A percentile compares a stretch with the other conserved stretches of the same genome.
These are phyloP conservation scores for Cutaneotrichosporon dermatis DNA, from an alignment of 1,284 basidiomycete species.

Conservation along the genomic window DNA sequence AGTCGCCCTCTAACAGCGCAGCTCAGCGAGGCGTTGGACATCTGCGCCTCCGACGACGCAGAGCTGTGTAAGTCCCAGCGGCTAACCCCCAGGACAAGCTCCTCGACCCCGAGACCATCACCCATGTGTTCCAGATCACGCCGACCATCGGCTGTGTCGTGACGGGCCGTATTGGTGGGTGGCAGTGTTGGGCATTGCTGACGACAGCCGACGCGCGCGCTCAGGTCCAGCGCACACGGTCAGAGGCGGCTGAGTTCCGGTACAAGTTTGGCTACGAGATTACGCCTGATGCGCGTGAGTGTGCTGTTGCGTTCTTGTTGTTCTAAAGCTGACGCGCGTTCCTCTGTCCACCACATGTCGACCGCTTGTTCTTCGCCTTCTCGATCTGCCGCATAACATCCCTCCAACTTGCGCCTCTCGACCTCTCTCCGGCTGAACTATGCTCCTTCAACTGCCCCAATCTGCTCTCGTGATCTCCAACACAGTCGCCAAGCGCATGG, in stretches of 20 bases:
- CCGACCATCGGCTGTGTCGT: constrained; percentile 96
- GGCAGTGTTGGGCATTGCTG: not conserved
- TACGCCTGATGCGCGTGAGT: constrained; percentile 73
- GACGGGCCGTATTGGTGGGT: constrained; percentile 85
- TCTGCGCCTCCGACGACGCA: too few relatives aligned
- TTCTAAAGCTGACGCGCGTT: not conserved
- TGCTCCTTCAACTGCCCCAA: too few relatives aligned
- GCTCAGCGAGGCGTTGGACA: too few relatives aligned
- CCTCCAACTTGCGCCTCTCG: not conserved
- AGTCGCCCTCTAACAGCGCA: constrained; percentile 22
- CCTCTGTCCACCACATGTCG: not conserved
- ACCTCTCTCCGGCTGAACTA: too few relatives aligned
- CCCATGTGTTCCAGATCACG: constrained; percentile 94
- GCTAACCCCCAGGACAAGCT: constrained; percentile 76
- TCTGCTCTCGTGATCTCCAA: not conserved
- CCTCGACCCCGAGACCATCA: constrained; percentile 88
- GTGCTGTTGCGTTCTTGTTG: not conserved
- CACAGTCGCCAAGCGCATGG: constrained; percentile 77
- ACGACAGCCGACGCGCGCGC: constrained; percentile 80
- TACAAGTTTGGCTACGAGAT: constrained; percentile 99
- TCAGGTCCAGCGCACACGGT: constrained; percentile 81
- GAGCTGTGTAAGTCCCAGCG: not conserved
- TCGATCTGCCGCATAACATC: not conserved
- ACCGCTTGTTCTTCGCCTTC: not conserved
- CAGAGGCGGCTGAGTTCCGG: constrained; percentile 89